Evolutionary conservation across 2,329 filamentous ascomycete species (phyloP).

Genomic region (Fusarium musae): DNA sequence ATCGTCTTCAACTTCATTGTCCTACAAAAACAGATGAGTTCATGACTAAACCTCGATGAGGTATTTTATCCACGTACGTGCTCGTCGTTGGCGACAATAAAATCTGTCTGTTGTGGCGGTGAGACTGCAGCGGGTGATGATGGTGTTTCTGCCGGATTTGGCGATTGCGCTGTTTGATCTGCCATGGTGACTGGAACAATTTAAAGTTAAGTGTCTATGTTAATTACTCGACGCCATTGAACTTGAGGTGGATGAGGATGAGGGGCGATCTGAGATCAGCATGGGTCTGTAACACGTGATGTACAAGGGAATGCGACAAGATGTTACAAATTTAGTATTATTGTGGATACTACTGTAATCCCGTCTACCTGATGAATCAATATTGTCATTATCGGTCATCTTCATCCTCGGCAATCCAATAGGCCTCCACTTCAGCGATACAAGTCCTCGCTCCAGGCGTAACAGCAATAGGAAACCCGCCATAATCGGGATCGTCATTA

Average conservation of each 20-base stretch:
- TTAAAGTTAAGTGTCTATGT: background rate
- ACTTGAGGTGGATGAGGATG: background rate
- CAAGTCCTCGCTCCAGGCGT: conserved; percentile 63
- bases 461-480: conserved; percentile 64
- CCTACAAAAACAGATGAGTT: background rate
- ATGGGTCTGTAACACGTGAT: background rate
- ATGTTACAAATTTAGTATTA: background rate
- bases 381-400: conserved; percentile 27
- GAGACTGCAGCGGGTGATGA: background rate
- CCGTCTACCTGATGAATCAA: background rate
- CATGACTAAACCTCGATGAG: background rate
- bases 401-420: conserved; percentile 48
- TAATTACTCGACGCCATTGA: background rate
- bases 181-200: background rate
- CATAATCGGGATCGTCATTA: conserved; percentile 65
- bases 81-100: background rate
- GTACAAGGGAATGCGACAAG: background rate
- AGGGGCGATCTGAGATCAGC: background rate
- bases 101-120: background rate
- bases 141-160: background rate
- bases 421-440: conserved; percentile 56
- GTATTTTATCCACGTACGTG: background rate
- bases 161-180: background rate
- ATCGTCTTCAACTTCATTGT: background rate
- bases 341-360: background rate